Conservation (phyloP, 768 basidiomycete species). For the Rhodotorula taiwanensis region DNA sequence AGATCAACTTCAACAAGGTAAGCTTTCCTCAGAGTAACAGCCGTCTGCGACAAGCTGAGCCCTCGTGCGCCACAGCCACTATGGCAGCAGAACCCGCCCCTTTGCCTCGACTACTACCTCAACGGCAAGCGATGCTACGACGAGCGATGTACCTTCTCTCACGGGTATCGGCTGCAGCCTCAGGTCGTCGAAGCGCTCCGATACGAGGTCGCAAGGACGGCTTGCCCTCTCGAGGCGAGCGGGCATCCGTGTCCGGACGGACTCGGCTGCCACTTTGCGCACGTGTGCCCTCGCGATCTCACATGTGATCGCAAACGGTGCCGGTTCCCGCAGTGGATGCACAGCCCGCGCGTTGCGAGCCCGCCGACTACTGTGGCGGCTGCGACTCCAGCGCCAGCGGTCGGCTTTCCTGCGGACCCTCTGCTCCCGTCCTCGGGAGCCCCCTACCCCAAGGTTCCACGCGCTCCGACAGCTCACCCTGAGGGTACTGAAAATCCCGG, state of each 20-base stretch:
- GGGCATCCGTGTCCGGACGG: not conserved
- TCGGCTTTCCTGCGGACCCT: too few relatives aligned
- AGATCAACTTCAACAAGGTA: too few relatives aligned
- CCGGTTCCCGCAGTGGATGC: conserved; percentile 3
- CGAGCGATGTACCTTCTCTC: conserved; percentile 16
- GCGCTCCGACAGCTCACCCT: too few relatives aligned
- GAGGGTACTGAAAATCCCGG: too few relatives aligned
- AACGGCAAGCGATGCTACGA: not conserved
- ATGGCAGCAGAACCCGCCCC: conserved; percentile 8
- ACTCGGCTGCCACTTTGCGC: not conserved
- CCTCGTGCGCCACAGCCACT: not conserved
- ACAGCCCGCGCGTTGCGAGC: not conserved
- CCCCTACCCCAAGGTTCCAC: too few relatives aligned
- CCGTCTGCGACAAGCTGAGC: too few relatives aligned
- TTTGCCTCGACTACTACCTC: conserved; percentile 21
- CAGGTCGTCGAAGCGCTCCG: conserved; percentile 5
- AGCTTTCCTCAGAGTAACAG: too few relatives aligned
- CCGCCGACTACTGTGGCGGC: too few relatives aligned
- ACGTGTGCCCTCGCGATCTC: not conserved
- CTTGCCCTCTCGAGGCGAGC: conserved; percentile 1
- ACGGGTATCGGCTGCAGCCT: not conserved
- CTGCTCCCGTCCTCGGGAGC: too few relatives aligned
- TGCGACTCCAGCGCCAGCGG: too few relatives aligned
- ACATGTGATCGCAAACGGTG: not conserved
- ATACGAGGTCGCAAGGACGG: conserved; percentile 1